phyloP scores from a whole-genome alignment of 495 filamentous ascomycete species.

The Lophium mytilinum region DNA sequence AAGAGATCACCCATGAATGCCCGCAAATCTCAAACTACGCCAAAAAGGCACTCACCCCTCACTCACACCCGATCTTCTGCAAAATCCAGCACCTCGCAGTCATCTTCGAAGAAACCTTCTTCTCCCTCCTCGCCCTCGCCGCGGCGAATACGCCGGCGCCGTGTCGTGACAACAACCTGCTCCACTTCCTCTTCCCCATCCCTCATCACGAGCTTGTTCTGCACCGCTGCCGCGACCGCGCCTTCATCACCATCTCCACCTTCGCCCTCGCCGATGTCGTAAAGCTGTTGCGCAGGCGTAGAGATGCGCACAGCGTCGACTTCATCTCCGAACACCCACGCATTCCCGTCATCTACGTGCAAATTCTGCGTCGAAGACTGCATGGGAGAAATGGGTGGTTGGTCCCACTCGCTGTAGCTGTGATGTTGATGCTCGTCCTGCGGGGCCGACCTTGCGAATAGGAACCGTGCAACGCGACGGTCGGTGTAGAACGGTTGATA shows the following conservation, averaged over 20 bases:
- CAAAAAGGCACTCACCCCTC: background rate
- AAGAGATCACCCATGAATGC: no score
- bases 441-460: slow-evolving; percentile 38
- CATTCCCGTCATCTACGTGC: slow-evolving; percentile 28
- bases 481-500: slow-evolving; percentile 91
- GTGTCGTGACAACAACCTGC: slow-evolving; percentile 72
- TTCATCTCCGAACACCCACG: slow-evolving; percentile 66
- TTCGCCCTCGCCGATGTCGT: slow-evolving; percentile 49
- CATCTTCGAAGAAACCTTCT: slow-evolving; percentile 89
- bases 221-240: slow-evolving; percentile 31
- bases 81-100: slow-evolving; percentile 88
- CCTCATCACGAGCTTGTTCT: slow-evolving; percentile 42
- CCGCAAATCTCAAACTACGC: no score
- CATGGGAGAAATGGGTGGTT: background rate
- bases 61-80: slow-evolving; percentile 70
- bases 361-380: slow-evolving; percentile 22
- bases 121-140: slow-evolving; percentile 34
- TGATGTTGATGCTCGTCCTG: slow-evolving; percentile 2
- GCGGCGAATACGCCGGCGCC: slow-evolving; percentile 52
- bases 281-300: slow-evolving; percentile 38
- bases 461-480: slow-evolving; percentile 61
- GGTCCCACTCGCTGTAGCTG: slow-evolving; percentile 18
- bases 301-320: slow-evolving; percentile 53
- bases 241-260: slow-evolving; percentile 36
- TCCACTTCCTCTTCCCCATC: slow-evolving; percentile 61